A percentile compares a stretch with the other conserved stretches of the same genome.
These are phyloP conservation scores for Oryza nivara DNA, from an alignment of 176 grass and related monocot genomes.

Conservation along the genomic window DNA sequence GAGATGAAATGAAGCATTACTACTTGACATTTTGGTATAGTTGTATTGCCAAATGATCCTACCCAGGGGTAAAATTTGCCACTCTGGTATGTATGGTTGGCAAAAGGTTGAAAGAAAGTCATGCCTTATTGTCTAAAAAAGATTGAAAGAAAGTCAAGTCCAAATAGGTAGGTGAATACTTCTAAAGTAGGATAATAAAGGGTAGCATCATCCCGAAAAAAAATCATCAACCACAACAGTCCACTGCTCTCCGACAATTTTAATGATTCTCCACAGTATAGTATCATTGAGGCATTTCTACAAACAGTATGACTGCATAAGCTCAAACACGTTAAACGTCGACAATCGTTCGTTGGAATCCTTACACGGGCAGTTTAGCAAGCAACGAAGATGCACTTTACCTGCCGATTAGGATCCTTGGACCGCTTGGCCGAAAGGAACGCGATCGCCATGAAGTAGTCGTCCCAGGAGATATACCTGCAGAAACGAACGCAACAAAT, in stretches of 20 bases:
- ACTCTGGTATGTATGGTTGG: not conserved
- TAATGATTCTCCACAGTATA: not conserved
- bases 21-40: not conserved
- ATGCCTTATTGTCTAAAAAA: not conserved
- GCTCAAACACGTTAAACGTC: not conserved
- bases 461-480: conserved; percentile 95
- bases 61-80: not conserved
- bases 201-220: not conserved
- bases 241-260: not conserved
- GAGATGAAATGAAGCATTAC: not conserved
- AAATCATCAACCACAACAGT: not conserved
- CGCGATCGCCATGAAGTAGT: conserved; percentile 99
- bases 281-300: conserved; percentile 41
- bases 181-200: not conserved
- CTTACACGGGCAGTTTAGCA: not conserved
- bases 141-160: not conserved
- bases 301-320: conserved; percentile 1
- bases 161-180: not conserved
- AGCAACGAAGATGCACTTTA: conserved; percentile 13
- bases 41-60: not conserved
- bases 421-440: conserved; percentile 93
- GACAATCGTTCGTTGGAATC: not conserved
- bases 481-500: conserved; percentile 30
- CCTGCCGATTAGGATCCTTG: conserved; percentile 97
- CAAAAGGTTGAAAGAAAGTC: not conserved